Percentiles rank a stretch among this genome's conserved stretches.
Conservation (phyloP, 371 early-diverging fungal species). For the Syncephalastrum monosporum region DNA sequence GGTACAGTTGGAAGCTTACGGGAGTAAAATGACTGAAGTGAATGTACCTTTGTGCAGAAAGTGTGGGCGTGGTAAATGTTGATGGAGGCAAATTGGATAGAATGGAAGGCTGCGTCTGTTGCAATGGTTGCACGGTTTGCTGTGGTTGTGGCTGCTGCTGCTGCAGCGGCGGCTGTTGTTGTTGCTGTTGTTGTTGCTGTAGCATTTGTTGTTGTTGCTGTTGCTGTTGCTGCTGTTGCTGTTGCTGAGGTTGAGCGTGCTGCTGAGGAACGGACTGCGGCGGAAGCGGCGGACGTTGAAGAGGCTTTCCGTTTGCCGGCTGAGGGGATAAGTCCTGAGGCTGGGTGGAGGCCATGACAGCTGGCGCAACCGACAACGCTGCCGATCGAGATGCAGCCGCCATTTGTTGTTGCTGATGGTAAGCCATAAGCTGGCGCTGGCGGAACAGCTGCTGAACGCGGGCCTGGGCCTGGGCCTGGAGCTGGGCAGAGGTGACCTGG, state of each 20-base stretch:
- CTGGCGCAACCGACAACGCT: background rate
- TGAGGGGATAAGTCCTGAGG: background rate
- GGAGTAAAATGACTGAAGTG: background rate
- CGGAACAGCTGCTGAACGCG: constrained; percentile 3
- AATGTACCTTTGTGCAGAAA: background rate
- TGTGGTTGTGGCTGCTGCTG: constrained; percentile 14
- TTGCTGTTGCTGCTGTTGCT: constrained; percentile 2
- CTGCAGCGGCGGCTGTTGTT: constrained; percentile 4
- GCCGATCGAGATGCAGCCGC: background rate
- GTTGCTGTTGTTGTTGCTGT: background rate
- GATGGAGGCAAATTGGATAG: background rate
- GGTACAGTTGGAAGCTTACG: no score
- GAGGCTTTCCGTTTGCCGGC: constrained; percentile 5
- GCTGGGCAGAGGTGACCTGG: constrained; percentile 4
- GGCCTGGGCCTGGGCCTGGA: constrained; percentile 2
- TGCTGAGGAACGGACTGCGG: background rate
- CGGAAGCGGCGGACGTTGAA: no score
- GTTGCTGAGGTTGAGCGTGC: background rate
- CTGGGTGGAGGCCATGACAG: constrained; percentile 1
- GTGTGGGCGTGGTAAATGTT: background rate
- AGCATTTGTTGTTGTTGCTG: constrained; percentile 7
- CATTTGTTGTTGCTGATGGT: constrained; percentile 1
- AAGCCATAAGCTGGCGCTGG: background rate
- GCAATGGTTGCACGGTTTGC: constrained; percentile 3
- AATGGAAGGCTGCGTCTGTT: background rate